A percentile compares a stretch with the other conserved stretches of the same genome.
These are phyloP conservation scores for Dacryopinax primogenitus DNA, from an alignment of 768 basidiomycete genomes.

Conservation along the genomic window DNA sequence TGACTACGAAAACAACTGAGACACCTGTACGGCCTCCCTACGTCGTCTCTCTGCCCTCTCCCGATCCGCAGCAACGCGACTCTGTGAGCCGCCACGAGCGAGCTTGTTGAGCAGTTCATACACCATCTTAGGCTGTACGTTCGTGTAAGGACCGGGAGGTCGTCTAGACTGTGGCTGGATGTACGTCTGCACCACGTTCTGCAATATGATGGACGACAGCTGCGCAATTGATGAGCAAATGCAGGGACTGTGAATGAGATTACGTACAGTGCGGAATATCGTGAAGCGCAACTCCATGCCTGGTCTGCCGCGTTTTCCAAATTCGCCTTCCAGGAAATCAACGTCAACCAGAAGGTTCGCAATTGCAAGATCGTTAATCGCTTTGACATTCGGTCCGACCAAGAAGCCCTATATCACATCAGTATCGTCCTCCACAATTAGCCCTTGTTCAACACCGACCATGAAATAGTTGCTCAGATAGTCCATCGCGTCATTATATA, in stretches of 20 bases:
- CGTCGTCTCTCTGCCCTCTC: conserved; percentile 59
- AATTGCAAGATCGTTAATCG: conserved; percentile 82
- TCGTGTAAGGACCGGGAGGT: conserved; percentile 48
- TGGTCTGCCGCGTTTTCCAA: conserved; percentile 27
- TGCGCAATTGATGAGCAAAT: conserved; percentile 21
- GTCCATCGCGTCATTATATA: conserved; percentile 74
- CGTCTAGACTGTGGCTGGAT: conserved; percentile 41
- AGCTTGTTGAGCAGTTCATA: conserved; percentile 69
- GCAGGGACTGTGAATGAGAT: background rate
- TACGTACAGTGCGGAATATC: background rate
- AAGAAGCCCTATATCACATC: conserved; percentile 49
- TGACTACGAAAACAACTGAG: background rate
- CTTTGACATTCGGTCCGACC: conserved; percentile 55
- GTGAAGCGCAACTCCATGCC: background rate
- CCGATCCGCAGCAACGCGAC: conserved; percentile 44
- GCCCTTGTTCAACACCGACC: conserved; percentile 37
- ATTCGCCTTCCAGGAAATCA: conserved; percentile 77
- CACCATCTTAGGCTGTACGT: conserved; percentile 57
- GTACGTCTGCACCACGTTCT: conserved; percentile 65
- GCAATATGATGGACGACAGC: conserved; percentile 61
- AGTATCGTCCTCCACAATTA: background rate
- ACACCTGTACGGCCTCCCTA: conserved; percentile 50
- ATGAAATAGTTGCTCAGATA: conserved; percentile 81
- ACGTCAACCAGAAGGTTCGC: conserved; percentile 77
- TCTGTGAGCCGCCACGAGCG: conserved; percentile 48